Conservation (phyloP, 2,329 filamentous ascomycete genomes). For the Geoglossum cookeanum region DNA sequence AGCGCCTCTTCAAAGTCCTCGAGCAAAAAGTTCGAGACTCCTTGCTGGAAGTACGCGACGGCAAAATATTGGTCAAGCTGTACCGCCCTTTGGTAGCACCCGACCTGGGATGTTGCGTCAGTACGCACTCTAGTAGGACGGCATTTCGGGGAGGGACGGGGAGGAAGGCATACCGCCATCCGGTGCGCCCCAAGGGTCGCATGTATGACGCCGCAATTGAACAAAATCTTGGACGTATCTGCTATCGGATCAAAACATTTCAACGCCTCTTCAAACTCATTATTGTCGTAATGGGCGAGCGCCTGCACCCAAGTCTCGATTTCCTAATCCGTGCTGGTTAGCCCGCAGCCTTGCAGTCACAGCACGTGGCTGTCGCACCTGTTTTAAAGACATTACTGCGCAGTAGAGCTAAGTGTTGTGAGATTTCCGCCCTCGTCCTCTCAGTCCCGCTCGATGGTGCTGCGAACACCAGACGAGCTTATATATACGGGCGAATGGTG, state of each 20-base stretch:
- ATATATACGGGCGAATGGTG: background rate
- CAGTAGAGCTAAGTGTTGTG: background rate
- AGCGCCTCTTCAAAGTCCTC: slow-evolving; percentile 95
- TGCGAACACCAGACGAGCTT: too few species aligned
- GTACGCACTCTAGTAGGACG: slow-evolving; percentile 9
- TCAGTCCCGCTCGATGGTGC: too few species aligned
- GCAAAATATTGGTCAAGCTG: slow-evolving; percentile 86
- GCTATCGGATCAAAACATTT: slow-evolving; percentile 68
- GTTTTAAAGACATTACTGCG: slow-evolving; percentile 12
- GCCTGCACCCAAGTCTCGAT: slow-evolving; percentile 97
- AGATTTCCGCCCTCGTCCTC: background rate
- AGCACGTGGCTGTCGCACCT: slow-evolving; percentile 6
- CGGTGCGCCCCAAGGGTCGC: slow-evolving; percentile 91
- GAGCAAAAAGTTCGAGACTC: slow-evolving; percentile 91
- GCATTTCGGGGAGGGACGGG: background rate
- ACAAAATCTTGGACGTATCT: slow-evolving; percentile 94
- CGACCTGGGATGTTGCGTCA: slow-evolving; percentile 40
- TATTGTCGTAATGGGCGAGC: slow-evolving; percentile 83
- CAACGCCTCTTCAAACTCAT: slow-evolving; percentile 84
- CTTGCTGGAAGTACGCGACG: slow-evolving; percentile 95
- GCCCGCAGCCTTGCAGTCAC: background rate
- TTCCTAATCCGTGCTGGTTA: slow-evolving; percentile 39
- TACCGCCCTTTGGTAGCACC: slow-evolving; percentile 85
- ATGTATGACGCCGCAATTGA: slow-evolving; percentile 96
- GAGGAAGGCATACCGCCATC: slow-evolving; percentile 51